These are phyloP conservation scores for Fusarium humuli DNA, from an alignment of 2,329 filamentous ascomycete species.

Conservation along the genomic window DNA sequence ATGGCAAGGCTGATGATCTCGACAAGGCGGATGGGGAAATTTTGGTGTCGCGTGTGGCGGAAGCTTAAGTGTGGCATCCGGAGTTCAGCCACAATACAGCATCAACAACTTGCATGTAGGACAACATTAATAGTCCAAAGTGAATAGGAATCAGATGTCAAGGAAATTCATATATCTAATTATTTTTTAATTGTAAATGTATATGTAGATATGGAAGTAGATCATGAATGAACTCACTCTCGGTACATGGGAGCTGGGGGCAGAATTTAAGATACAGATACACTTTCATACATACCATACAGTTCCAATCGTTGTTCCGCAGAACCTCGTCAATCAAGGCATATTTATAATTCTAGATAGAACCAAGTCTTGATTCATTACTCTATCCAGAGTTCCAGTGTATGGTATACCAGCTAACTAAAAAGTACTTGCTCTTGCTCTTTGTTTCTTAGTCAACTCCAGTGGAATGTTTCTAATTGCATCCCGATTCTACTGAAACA, in stretches of 20 bases:
- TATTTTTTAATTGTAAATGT: not conserved
- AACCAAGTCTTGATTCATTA: not conserved
- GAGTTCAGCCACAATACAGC: slow-evolving; percentile 23
- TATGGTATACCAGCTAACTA: slow-evolving; percentile 14
- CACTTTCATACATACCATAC: not conserved
- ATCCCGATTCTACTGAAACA: slow-evolving; percentile 67
- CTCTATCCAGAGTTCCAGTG: slow-evolving; percentile 14
- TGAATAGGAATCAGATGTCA: not conserved
- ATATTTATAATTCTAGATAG: not conserved
- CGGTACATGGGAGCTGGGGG: not conserved
- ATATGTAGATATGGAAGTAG: not conserved
- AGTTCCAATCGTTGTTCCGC: not conserved
- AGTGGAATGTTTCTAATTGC: slow-evolving; percentile 1
- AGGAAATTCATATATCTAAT: accelerated
- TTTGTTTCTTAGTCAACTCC: slow-evolving; percentile 14
- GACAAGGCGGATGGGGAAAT: slow-evolving; percentile 50
- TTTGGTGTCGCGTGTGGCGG: slow-evolving; percentile 42
- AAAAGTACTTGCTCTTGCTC: slow-evolving; percentile 25
- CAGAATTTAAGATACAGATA: not conserved
- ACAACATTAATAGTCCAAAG: not conserved
- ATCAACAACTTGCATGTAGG: not conserved
- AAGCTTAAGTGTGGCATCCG: slow-evolving; percentile 30
- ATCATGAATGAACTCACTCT: not conserved
- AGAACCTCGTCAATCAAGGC: not conserved
- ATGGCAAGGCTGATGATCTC: slow-evolving; percentile 49